These are phyloP conservation scores for Sporothrix pallida DNA, from an alignment of 2,329 filamentous ascomycete species.

Conservation along the genomic window DNA sequence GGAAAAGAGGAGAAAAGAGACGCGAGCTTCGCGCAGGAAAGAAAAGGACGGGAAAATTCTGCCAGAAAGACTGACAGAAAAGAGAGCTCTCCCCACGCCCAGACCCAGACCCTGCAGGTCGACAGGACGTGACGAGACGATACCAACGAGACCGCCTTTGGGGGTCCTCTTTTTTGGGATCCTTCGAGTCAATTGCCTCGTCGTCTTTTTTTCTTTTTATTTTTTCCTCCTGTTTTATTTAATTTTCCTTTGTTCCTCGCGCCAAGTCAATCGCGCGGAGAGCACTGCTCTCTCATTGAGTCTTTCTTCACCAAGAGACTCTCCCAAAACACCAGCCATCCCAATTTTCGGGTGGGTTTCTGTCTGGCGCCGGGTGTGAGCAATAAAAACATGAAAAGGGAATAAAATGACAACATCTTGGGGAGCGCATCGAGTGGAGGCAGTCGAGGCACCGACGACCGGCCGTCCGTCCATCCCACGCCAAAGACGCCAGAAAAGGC, in stretches of 20 bases:
- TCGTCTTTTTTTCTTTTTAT: not conserved
- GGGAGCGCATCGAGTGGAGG: not conserved
- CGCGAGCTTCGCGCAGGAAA: slow-evolving; percentile 7
- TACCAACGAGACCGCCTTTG: not conserved
- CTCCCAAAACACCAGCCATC: not conserved
- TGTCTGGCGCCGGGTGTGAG: not conserved
- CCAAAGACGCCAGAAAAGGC: not conserved
- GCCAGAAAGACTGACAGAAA: slow-evolving; percentile 12
- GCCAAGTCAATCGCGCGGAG: not conserved
- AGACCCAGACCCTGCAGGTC: slow-evolving; percentile 15
- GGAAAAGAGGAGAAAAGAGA: not conserved
- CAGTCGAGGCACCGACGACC: slow-evolving; percentile 14
- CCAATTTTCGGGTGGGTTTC: not conserved
- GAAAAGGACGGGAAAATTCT: slow-evolving; percentile 23
- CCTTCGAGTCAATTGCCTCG: not conserved
- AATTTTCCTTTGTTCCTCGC: not conserved
- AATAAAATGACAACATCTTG: not conserved
- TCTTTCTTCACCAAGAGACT: no score
- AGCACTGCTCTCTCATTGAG: no score
- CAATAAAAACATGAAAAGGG: not conserved
- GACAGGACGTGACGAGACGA: no score
- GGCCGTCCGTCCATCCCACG: slow-evolving; percentile 2
- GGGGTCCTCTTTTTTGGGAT: not conserved
- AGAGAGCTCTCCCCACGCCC: slow-evolving; percentile 12
- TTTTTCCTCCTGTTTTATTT: not conserved